Base-by-base conservation (phyloP, 306 rosid species). In the Alnus rubra region DNA sequence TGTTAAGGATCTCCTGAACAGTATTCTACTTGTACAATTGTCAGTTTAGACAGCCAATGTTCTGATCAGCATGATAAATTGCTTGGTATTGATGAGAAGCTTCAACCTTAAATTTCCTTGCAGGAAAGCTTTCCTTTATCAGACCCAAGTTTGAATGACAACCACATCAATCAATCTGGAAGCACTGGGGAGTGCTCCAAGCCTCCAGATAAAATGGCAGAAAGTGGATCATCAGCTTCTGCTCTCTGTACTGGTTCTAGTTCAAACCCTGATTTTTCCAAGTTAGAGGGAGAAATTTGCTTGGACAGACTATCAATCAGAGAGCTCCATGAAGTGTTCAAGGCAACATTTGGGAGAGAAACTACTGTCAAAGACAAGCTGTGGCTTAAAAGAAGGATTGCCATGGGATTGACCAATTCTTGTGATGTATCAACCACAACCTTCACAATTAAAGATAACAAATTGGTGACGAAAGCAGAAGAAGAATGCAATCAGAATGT, bases 381-480 rank as follows among this genome's bases (percentile, higher is more conserved):
- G 71, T 93, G 99, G 99, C 89, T 95, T 74, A 95, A 88, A 86
- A 90, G 97, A 87, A 93, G 99, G 89, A 93, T 95, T 80, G 77
- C 93, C 78, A 95, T 93, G 97, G 94, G 96, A 82, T 88, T 96
- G 88, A 93, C 99, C 15, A 89, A 91, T 84, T 89, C 98, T 2
- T 90, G 92, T 23, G 90, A 96, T 86, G 89, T 96, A 70, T 84
- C 97, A 37, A 86, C 88, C 52, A 88, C 98, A 54, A 84, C 87
- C 69, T 95, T 95, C 79, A 84, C 83, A 52, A 84, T 91, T 53
- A 87, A 80, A 81, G 92, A 90, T 84, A 88, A 88, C 58, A 88
- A 84, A 76, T 80, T 93, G 67, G 84, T 90, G 75, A 86, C 77
- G 79, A 87, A 86, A 51, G 77, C 58, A 62, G 87, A 74, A 35